Percentiles rank a stretch among this genome's conserved stretches.
These are phyloP conservation scores for Nigrospora osmanthi DNA, from an alignment of 2,329 filamentous ascomycete species.

Conservation along the genomic window DNA sequence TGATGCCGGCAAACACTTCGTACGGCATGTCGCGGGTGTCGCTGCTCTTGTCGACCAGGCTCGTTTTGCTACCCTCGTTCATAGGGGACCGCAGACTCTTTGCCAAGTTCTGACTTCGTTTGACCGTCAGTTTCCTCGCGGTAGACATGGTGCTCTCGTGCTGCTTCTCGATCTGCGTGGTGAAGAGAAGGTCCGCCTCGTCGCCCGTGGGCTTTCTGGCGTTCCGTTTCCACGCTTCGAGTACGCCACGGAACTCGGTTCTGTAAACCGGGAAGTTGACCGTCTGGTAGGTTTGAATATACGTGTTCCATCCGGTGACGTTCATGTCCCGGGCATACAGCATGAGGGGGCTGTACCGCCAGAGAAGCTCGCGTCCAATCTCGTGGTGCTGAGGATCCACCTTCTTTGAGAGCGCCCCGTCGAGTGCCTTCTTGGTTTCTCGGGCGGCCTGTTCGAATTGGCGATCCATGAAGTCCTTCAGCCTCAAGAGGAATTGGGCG, in stretches of 20 bases:
- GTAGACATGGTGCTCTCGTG: conserved; percentile 66
- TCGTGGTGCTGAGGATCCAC: conserved; percentile 66
- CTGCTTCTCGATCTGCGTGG: conserved; percentile 75
- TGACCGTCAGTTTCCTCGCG: conserved; percentile 86
- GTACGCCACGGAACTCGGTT: conserved; percentile 71
- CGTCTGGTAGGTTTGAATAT: conserved; percentile 74
- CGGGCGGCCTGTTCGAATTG: conserved; percentile 72
- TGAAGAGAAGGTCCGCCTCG: conserved; percentile 81
- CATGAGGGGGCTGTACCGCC: conserved; percentile 82
- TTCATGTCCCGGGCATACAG: conserved; percentile 86
- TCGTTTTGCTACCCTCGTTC: conserved; percentile 48
- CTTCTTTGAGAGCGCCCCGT: conserved; percentile 54
- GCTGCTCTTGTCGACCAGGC: conserved; percentile 44
- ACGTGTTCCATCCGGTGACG: conserved; percentile 68
- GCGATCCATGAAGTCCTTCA: conserved; percentile 74
- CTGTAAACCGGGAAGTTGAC: conserved; percentile 72
- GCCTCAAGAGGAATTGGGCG: conserved; percentile 65
- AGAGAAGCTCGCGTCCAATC: conserved; percentile 64
- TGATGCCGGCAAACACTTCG: conserved; percentile 71
- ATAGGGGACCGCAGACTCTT: conserved; percentile 63
- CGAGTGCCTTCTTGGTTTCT: conserved; percentile 58
- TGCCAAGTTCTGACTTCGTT: conserved; percentile 81
- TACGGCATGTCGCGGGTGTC: conserved; percentile 65
- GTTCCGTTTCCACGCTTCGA: conserved; percentile 71
- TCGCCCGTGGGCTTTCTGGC: conserved; percentile 69